A percentile compares a stretch with the other conserved stretches of the same genome.
These are phyloP conservation scores for Aspergillus sclerotioniger DNA, from an alignment of 495 filamentous ascomycete genomes.

Conservation along the genomic window DNA sequence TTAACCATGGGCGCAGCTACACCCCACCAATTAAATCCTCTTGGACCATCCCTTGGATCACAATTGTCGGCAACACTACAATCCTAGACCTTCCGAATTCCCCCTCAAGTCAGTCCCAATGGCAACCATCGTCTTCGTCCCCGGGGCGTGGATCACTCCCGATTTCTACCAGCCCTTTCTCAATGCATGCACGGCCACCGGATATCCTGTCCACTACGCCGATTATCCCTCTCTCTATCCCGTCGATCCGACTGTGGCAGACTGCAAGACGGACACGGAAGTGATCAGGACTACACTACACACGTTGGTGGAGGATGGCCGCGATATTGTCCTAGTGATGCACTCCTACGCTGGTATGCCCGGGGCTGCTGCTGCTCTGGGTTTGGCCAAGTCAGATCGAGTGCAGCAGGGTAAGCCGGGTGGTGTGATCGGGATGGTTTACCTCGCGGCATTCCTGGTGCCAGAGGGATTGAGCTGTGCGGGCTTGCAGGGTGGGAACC, in stretches of 20 bases:
- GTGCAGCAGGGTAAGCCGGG: conserved; percentile 21
- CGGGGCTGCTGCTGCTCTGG: conserved; percentile 24
- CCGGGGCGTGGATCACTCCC: conserved; percentile 30
- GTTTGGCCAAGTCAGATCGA: conserved; percentile 20
- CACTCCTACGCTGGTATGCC: conserved; percentile 36
- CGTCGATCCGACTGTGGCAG: conserved; percentile 11
- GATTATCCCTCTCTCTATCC: conserved; percentile 26
- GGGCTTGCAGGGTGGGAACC: conserved; percentile 24
- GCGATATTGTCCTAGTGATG: conserved; percentile 29
- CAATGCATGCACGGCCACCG: conserved; percentile 13
- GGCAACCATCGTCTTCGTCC: conserved; percentile 29
- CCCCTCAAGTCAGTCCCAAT: background rate
- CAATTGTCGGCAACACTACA: too few species aligned
- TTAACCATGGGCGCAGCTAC: too few species aligned
- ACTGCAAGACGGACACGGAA: conserved; percentile 21
- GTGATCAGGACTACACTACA: conserved; percentile 14
- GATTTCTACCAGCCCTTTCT: conserved; percentile 25
- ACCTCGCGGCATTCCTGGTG: conserved; percentile 29
- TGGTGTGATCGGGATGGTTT: conserved; percentile 29
- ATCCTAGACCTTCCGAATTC: too few species aligned
- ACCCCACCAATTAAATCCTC: too few species aligned
- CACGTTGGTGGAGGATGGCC: conserved; percentile 24
- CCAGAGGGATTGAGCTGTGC: conserved; percentile 28
- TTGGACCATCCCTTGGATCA: too few species aligned
- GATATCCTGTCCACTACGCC: conserved; percentile 20